Conservation (phyloP, 83 land plant species). For the Picea abies region DNA sequence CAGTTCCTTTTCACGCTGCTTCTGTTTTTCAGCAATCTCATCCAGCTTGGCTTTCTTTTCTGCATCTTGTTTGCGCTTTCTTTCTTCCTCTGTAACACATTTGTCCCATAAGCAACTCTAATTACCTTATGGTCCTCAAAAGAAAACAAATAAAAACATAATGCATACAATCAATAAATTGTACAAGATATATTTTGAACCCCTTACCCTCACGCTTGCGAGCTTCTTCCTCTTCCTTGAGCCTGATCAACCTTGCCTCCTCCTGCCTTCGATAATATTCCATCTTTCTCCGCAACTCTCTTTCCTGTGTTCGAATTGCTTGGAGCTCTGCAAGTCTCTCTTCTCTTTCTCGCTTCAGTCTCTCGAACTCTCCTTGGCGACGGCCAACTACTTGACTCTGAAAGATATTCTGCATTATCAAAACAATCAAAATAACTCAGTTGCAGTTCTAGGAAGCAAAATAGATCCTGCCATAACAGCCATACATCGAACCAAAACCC, state of each 20-base stretch:
- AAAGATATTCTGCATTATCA: conserved; percentile 51
- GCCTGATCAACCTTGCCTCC: conserved; percentile 66
- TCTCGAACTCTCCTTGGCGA: conserved; percentile 65
- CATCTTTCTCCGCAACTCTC: conserved; percentile 65
- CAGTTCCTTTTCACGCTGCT: conserved; percentile 73
- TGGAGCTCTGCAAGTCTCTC: conserved; percentile 55
- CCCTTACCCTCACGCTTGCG: conserved; percentile 84
- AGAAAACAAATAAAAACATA: neutral
- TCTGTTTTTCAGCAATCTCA: conserved; percentile 92
- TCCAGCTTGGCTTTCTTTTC: conserved; percentile 85
- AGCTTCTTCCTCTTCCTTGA: conserved; percentile 93
- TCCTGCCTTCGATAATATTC: conserved; percentile 64
- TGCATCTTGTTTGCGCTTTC: conserved; percentile 77
- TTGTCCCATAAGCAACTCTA: too few species aligned
- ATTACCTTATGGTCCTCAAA: neutral
- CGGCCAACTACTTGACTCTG: conserved; percentile 63
- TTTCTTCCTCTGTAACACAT: conserved; percentile 79
- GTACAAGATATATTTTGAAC: neutral
- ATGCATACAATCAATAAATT: neutral
- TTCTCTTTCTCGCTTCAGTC: conserved; percentile 64
- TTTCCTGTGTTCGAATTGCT: conserved; percentile 49
- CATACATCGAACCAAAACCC: neutral
- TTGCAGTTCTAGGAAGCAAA: neutral
- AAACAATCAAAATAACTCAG: neutral
- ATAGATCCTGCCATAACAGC: neutral